Conservation (phyloP, 2,329 filamentous ascomycete genomes). For the Colletotrichum aenigma region DNA sequence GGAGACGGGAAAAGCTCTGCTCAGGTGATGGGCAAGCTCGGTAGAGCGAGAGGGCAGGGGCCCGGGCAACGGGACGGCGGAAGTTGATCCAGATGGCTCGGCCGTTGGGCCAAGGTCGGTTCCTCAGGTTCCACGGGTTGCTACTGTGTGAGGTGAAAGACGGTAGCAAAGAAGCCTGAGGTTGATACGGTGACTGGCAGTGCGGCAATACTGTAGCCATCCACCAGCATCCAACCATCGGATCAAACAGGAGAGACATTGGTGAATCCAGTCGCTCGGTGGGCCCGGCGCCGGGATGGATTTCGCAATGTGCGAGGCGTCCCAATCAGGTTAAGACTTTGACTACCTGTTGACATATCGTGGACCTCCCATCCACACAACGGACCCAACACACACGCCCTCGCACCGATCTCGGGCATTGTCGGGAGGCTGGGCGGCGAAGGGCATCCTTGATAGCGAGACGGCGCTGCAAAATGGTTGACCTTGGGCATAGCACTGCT, state of each 20-base stretch:
- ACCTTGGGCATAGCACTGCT: not conserved
- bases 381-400: constrained; percentile 9
- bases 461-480: not conserved
- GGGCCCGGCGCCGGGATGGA: constrained; percentile 10
- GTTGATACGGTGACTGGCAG: not conserved
- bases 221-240: not conserved
- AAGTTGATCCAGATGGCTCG: constrained; percentile 23
- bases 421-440: constrained; percentile 17
- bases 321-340: constrained; percentile 17
- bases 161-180: constrained; percentile 11
- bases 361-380: constrained; percentile 3
- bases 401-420: constrained; percentile 21
- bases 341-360: constrained; percentile 15
- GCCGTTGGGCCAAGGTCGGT: not conserved
- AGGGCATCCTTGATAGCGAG: not conserved
- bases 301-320: constrained; percentile 16
- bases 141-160: not conserved
- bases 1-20: constrained; percentile 32
- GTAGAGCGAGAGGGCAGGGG: constrained; percentile 21
- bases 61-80: constrained; percentile 23
- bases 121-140: constrained; percentile 8
- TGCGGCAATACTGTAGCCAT: not conserved
- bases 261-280: constrained; percentile 13
- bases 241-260: constrained; percentile 19
- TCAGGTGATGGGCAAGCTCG: constrained; percentile 23